phyloP scores from a whole-genome alignment of 2,329 filamentous ascomycete genomes.

The Capronia americana region DNA sequence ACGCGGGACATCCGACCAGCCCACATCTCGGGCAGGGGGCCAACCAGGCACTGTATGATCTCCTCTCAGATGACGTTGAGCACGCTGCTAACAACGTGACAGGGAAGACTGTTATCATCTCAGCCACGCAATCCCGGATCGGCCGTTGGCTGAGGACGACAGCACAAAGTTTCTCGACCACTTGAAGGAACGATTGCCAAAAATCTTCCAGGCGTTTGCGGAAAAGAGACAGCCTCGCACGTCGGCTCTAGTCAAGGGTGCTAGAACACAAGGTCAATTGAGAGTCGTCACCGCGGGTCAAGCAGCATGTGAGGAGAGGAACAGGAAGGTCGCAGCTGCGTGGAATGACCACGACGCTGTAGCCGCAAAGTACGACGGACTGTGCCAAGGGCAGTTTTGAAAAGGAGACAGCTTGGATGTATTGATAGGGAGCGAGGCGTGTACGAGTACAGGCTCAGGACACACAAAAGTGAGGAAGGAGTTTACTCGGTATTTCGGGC shows the following conservation, averaged over 20 bases:
- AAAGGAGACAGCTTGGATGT: not conserved
- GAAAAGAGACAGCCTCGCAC: slow-evolving; percentile 28
- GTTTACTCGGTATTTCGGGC: not conserved
- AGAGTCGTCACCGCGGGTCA: slow-evolving; percentile 24
- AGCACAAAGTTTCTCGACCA: not conserved
- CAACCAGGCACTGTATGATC: slow-evolving; percentile 30
- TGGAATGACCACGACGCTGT: slow-evolving; percentile 22
- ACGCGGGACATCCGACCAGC: slow-evolving; percentile 30
- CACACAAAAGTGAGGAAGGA: not conserved
- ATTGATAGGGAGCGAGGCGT: not conserved
- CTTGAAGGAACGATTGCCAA: slow-evolving; percentile 8
- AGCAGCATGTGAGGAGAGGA: slow-evolving; percentile 18
- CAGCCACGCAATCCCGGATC: slow-evolving; percentile 18
- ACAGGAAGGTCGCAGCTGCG: slow-evolving; percentile 18
- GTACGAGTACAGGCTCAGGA: not conserved
- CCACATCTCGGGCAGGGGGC: slow-evolving; percentile 29
- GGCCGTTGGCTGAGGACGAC: not conserved
- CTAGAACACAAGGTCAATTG: slow-evolving; percentile 23
- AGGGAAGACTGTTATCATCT: slow-evolving; percentile 32
- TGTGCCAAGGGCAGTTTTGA: slow-evolving; percentile 18
- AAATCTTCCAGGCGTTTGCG: slow-evolving; percentile 26
- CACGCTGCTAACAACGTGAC: not conserved
- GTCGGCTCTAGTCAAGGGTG: slow-evolving; percentile 26
- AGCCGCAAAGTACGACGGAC: slow-evolving; percentile 19
- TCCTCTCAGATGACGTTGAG: not conserved